phyloP scores from a whole-genome alignment of 768 basidiomycete species.

The Lactarius evosmus region DNA sequence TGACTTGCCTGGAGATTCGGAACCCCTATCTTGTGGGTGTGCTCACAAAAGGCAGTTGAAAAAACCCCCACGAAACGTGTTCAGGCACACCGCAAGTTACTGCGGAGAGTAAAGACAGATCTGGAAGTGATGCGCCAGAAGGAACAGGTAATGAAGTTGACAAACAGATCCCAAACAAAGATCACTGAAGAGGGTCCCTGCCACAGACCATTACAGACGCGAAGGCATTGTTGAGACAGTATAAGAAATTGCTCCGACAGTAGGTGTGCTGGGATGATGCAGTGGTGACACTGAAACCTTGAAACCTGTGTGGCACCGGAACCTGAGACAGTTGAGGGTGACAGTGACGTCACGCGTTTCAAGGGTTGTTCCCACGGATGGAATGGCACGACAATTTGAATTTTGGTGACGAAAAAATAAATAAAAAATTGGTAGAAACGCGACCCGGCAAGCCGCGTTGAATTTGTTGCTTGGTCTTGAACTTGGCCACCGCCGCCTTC shows the following conservation, averaged over 20 bases:
- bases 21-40: neutral
- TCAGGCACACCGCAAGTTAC: conserved; percentile 16
- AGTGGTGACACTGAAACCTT: neutral
- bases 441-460: conserved; percentile 2
- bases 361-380: neutral
- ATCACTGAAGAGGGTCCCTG: neutral
- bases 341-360: conserved; percentile 15
- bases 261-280: neutral
- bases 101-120: conserved; percentile 20
- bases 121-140: conserved; percentile 11
- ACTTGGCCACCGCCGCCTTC: neutral
- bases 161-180: neutral
- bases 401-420: neutral
- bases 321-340: neutral
- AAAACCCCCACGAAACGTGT: conserved; percentile 1
- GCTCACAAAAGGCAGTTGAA: conserved; percentile 17
- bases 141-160: conserved; percentile 19
- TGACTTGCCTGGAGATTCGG: neutral
- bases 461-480: neutral
- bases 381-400: neutral
- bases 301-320: neutral
- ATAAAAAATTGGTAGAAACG: neutral
- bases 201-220: conserved; percentile 22
- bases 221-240: conserved; percentile 11
- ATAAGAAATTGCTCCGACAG: conserved; percentile 19